Conservation (phyloP, 441 rosid genomes). For the Gossypium schwendimanii region DNA sequence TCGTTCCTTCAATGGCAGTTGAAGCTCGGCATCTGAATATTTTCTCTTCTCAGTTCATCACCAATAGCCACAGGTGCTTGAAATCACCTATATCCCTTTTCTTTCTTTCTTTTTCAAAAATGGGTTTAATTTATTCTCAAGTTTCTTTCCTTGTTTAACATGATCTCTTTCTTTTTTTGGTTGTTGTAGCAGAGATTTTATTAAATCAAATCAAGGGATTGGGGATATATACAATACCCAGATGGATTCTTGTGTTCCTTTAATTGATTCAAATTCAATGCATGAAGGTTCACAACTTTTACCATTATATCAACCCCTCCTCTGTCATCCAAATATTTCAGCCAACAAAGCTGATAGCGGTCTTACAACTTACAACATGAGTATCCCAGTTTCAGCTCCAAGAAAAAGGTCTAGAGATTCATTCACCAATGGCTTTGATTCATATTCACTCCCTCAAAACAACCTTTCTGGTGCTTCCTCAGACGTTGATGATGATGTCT, state of each 20-base stretch:
- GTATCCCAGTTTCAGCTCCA: slow-evolving; percentile 14
- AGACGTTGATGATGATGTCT: slow-evolving; percentile 23
- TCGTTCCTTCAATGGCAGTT: slow-evolving; percentile 31
- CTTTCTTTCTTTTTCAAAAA: neutral
- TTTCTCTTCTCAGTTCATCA: slow-evolving; percentile 27
- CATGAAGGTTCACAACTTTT: slow-evolving; percentile 10
- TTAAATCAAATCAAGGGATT: slow-evolving; percentile 26
- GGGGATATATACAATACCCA: slow-evolving; percentile 15
- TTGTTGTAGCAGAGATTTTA: slow-evolving; percentile 25
- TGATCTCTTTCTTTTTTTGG: neutral
- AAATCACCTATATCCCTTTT: neutral
- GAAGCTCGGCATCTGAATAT: slow-evolving; percentile 30
- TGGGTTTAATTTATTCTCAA: neutral
- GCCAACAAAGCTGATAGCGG: slow-evolving; percentile 33
- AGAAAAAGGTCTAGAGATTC: slow-evolving; percentile 36
- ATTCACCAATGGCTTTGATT: slow-evolving; percentile 12
- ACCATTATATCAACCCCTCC: slow-evolving; percentile 22
- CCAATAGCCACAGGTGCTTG: slow-evolving; percentile 17
- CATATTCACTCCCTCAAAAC: slow-evolving; percentile 12
- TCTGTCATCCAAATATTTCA: slow-evolving; percentile 19
- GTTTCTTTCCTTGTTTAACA: neutral
- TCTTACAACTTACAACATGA: slow-evolving; percentile 24
- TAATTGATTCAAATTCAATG: slow-evolving; percentile 13
- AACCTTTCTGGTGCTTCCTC: slow-evolving; percentile 22
- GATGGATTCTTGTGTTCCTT: slow-evolving; percentile 24